phyloP scores from a whole-genome alignment of 441 rosid species.

The Gossypium trilobum region DNA sequence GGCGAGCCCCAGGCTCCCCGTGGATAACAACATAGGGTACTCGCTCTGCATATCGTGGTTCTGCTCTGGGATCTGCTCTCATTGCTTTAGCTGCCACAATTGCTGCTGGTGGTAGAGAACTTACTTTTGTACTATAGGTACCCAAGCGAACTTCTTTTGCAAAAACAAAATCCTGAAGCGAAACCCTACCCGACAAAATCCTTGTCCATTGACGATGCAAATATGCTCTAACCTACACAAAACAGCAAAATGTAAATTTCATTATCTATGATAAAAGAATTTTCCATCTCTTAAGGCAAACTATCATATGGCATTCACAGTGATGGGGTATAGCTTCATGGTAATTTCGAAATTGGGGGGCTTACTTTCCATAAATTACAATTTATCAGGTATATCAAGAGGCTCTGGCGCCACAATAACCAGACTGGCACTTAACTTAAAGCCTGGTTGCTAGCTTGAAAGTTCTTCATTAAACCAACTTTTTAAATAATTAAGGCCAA shows the following conservation, averaged over 20 bases:
- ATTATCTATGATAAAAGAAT: conserved; percentile 9
- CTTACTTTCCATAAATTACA: not conserved
- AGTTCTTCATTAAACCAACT: not conserved
- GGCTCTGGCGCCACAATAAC: not conserved
- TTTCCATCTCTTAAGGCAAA: not conserved
- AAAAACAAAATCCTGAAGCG: conserved; percentile 85
- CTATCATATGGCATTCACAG: not conserved
- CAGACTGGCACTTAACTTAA: not conserved
- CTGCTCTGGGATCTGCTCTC: conserved; percentile 78
- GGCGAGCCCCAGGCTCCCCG: conserved; percentile 88
- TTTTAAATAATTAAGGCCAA: conserved; percentile 4
- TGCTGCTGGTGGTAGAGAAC: conserved; percentile 86
- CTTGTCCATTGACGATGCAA: conserved; percentile 81
- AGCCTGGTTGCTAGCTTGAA: conserved; percentile 3
- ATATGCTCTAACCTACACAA: conserved; percentile 59
- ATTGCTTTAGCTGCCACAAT: conserved; percentile 83
- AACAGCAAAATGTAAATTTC: conserved; percentile 4
- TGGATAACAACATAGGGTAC: conserved; percentile 88
- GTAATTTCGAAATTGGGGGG: not conserved
- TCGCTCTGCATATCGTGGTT: conserved; percentile 83
- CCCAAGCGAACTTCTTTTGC: conserved; percentile 97
- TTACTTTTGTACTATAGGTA: conserved; percentile 54
- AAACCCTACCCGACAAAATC: conserved; percentile 75
- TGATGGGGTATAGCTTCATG: not conserved
- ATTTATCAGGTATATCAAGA: not conserved